These are phyloP conservation scores for Kokia cookei DNA, from an alignment of 441 rosid species.

Conservation along the genomic window DNA sequence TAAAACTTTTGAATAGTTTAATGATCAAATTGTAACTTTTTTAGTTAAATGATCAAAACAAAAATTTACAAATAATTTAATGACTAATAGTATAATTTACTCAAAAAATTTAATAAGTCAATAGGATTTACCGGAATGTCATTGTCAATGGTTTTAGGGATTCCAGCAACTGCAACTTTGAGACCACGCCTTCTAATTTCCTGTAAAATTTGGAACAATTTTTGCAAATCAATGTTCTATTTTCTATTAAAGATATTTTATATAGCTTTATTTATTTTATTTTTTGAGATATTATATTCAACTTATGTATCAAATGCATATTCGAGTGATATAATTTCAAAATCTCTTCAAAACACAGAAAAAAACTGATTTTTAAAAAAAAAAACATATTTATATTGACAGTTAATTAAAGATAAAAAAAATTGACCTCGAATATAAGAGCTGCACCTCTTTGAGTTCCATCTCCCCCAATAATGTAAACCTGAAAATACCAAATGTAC, in stretches of 20 bases:
- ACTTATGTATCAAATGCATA: too few relatives aligned
- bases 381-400: too few relatives aligned
- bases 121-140: constrained; percentile 63
- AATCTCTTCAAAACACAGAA: too few relatives aligned
- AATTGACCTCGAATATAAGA: constrained; percentile 65
- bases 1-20: too few relatives aligned
- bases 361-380: too few relatives aligned
- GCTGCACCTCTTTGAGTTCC: constrained; percentile 92
- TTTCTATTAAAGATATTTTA: background rate
- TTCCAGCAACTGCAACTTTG: constrained; percentile 85
- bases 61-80: too few relatives aligned
- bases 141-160: constrained; percentile 92
- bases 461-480: constrained; percentile 88
- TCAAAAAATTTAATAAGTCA: background rate
- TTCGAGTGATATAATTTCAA: too few relatives aligned
- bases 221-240: background rate
- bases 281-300: too few relatives aligned
- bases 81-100: too few relatives aligned
- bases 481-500: constrained; percentile 27
- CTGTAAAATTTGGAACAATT: constrained; percentile 24
- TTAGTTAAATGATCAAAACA: too few relatives aligned
- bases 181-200: constrained; percentile 89
- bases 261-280: background rate
- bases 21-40: too few relatives aligned
- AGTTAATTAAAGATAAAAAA: background rate